Base-by-base conservation (phyloP, 2,329 filamentous ascomycete genomes). In the Aspergillus versicolor region DNA sequence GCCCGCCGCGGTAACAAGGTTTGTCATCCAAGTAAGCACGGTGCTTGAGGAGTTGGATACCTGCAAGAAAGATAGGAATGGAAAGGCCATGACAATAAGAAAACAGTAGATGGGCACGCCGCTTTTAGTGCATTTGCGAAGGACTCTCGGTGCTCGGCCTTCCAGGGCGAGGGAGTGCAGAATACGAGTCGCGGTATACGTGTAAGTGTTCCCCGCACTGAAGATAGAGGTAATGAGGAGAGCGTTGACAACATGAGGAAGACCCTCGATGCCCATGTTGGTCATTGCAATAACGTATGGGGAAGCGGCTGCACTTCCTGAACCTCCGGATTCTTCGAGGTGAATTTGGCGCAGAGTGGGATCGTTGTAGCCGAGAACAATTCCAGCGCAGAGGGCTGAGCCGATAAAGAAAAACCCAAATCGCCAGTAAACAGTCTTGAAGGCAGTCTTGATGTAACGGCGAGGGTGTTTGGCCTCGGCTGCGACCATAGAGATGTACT, bases 341-440 rank as follows among this genome's bases (percentile, higher is more conserved):
- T 63, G 54, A 37, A 60, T 53, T 0, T 48, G 17, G 5, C 42
- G 24, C 2, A 65, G 60, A 7, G 79, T 77, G 0, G 75, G 65
- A 64, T 91, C 83, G 56, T 88, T 80, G 68, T 86, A 87, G 4
- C 89, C 79, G 41, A 90, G 81, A 21, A 90, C 70, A 51, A 90
- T 86, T 4, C 88, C 87, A 4, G 89, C 84, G 24, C 81, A 84
- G 5, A 92, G 79, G 0, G 87, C 84, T 1, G 88, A 88, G 1
- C 89, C 81, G 38, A 89, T 82, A 73, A 91, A 91, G 71, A 92
- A 91, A 11, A 83, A 75, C 0, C 86, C 85, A 44, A 92, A 78
- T 17, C 89, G 86, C 73, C 88, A 90, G 70, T 90, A 90, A 1
- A 91, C 87, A 52, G 87, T 84, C 57, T 89, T 89, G 73, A 86